These are phyloP conservation scores for Wickerhamomyces hampshirensis DNA, from an alignment of 805 yeast species.

Conservation along the genomic window DNA sequence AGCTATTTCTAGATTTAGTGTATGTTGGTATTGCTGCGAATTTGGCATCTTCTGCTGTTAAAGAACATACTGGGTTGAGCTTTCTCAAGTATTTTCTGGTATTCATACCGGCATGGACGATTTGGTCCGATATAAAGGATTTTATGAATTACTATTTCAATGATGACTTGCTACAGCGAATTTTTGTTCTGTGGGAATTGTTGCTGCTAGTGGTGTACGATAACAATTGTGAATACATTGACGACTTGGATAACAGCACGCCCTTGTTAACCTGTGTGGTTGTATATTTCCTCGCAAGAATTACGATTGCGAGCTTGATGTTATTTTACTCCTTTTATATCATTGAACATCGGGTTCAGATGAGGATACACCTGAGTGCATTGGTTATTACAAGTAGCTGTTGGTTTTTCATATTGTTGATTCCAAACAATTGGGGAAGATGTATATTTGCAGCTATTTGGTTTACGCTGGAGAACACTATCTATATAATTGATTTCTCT, in stretches of 20 bases:
- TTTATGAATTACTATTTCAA: slow-evolving; percentile 59
- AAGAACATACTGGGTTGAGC: slow-evolving; percentile 42
- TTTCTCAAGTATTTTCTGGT: slow-evolving; percentile 44
- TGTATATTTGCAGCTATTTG: slow-evolving; percentile 39
- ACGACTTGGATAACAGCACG: slow-evolving; percentile 33
- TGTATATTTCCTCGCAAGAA: slow-evolving; percentile 36
- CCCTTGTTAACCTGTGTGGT: slow-evolving; percentile 32
- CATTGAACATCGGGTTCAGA: slow-evolving; percentile 47
- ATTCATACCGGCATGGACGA: slow-evolving; percentile 56
- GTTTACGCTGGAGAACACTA: slow-evolving; percentile 36
- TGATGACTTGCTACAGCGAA: slow-evolving; percentile 53
- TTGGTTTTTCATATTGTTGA: slow-evolving; percentile 52
- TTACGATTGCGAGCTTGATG: slow-evolving; percentile 28
- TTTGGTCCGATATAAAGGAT: slow-evolving; percentile 63
- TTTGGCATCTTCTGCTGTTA: slow-evolving; percentile 49
- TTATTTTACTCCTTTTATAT: slow-evolving; percentile 37
- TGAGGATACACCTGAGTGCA: slow-evolving; percentile 33
- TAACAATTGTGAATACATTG: slow-evolving; percentile 39
- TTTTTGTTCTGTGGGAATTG: slow-evolving; percentile 49
- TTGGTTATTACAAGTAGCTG: slow-evolving; percentile 32
- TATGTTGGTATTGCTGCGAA: slow-evolving; percentile 63
- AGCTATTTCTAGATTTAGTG: slow-evolving; percentile 56
- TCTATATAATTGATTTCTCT: slow-evolving; percentile 36
- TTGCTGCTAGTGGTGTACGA: slow-evolving; percentile 44
- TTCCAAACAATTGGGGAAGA: slow-evolving; percentile 37